Conservation (phyloP, 1,284 basidiomycete species). For the Malassezia sp. region DNA sequence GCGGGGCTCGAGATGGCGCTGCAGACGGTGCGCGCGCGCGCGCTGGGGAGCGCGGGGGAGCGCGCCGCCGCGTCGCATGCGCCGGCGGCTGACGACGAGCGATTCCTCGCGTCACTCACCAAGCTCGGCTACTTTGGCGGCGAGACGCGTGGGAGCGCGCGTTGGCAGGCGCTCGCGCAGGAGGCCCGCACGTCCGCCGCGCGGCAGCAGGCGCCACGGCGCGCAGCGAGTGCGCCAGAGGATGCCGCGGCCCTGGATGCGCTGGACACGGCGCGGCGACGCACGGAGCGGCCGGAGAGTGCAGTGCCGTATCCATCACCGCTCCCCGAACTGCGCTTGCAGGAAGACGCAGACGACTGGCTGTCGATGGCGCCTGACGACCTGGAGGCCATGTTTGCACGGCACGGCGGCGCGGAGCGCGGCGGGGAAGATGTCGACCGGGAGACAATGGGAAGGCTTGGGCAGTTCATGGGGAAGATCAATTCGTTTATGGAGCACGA, state of each 20-base stretch:
- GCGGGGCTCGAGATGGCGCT: constrained; percentile 33
- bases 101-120: constrained; percentile 20
- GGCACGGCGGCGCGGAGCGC: neutral
- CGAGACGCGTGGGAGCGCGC: constrained; percentile 24
- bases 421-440: constrained; percentile 16
- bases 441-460: constrained; percentile 22
- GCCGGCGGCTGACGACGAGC: constrained; percentile 10
- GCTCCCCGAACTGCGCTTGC: too few relatives aligned
- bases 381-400: constrained; percentile 20
- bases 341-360: constrained; percentile 34
- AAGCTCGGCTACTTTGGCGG: constrained; percentile 33
- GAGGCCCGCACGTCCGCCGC: constrained; percentile 1
- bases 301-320: too few relatives aligned
- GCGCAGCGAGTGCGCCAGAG: too few relatives aligned
- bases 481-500: constrained; percentile 29
- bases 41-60: neutral
- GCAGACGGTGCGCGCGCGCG: neutral
- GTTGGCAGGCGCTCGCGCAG: constrained; percentile 29
- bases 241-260: too few relatives aligned
- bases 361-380: constrained; percentile 21
- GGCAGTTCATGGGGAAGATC: constrained; percentile 29
- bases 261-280: too few relatives aligned
- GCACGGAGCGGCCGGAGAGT: too few relatives aligned
- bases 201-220: too few relatives aligned
- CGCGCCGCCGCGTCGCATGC: neutral